Evolutionary conservation across 345 rosid species (phyloP).

Genomic region (Rhizophora apiculata): DNA sequence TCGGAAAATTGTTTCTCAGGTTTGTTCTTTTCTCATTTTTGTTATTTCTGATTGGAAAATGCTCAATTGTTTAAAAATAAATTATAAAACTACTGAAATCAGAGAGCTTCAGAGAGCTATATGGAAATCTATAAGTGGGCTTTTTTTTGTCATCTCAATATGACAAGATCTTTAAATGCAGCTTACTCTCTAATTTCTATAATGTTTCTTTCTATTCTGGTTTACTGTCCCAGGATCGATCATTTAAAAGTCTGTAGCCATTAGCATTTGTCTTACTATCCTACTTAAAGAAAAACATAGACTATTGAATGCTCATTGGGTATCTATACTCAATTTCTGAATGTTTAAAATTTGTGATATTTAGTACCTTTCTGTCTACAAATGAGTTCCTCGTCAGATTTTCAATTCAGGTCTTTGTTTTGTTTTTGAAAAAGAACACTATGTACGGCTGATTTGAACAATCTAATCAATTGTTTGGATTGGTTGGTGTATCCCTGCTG

Average conservation of each 20-base stretch:
- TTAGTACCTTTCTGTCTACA: too few species aligned
- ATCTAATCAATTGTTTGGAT: too few species aligned
- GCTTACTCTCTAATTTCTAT: not conserved
- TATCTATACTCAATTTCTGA: not conserved
- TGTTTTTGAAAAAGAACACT: too few species aligned
- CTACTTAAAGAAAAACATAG: not conserved
- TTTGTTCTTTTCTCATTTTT: slow-evolving; percentile 14
- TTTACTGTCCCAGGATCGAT: not conserved
- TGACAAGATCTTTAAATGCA: not conserved
- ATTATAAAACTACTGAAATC: too few species aligned
- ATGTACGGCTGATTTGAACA: too few species aligned
- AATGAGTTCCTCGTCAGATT: too few species aligned
- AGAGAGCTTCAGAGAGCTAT: too few species aligned
- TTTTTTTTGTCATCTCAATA: not conserved
- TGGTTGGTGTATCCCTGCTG: too few species aligned
- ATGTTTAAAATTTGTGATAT: too few species aligned
- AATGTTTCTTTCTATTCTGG: not conserved
- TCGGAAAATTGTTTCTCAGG: slow-evolving; percentile 86
- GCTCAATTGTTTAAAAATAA: too few species aligned
- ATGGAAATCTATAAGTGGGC: not conserved
- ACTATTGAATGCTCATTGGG: not conserved
- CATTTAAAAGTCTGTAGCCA: not conserved
- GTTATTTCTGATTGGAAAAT: not conserved
- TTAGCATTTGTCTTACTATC: not conserved
- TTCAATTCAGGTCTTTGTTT: too few species aligned